These are phyloP conservation scores for Fonsecaea erecta DNA, from an alignment of 2,329 filamentous ascomycete genomes.

Conservation along the genomic window DNA sequence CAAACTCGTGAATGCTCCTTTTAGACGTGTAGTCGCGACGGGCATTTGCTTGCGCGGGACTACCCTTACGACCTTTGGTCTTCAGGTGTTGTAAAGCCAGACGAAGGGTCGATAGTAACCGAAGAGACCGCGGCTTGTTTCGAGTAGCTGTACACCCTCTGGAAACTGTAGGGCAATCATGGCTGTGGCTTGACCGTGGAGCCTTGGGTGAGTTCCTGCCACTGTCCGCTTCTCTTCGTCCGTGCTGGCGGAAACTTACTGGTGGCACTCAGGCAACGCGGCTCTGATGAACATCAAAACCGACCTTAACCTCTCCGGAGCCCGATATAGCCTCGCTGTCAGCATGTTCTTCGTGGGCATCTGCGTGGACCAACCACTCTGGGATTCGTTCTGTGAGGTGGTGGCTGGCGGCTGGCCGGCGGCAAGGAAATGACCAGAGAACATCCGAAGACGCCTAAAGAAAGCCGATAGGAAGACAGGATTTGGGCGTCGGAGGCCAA, in stretches of 20 bases:
- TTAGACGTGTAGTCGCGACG: too few species aligned
- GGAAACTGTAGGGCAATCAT: too few species aligned
- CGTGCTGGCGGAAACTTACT: not conserved
- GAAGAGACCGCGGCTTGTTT: too few species aligned
- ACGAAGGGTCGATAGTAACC: too few species aligned
- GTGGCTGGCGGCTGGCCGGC: constrained; percentile 24
- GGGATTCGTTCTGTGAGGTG: not conserved
- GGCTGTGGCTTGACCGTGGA: constrained; percentile 25
- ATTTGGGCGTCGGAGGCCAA: constrained; percentile 19
- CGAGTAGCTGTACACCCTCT: too few species aligned
- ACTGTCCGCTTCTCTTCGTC: not conserved
- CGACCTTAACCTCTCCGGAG: constrained; percentile 20
- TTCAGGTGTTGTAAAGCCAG: too few species aligned
- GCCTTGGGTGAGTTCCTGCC: constrained; percentile 14
- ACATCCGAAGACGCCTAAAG: constrained; percentile 13
- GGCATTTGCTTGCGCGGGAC: too few species aligned
- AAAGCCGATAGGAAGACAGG: constrained; percentile 22
- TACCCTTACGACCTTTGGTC: too few species aligned
- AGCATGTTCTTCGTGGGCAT: constrained; percentile 28
- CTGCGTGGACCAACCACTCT: constrained; percentile 6
- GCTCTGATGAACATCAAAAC: constrained; percentile 24
- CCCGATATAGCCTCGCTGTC: constrained; percentile 21
- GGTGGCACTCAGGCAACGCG: constrained; percentile 15
- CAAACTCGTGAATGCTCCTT: too few species aligned
- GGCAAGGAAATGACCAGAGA: constrained; percentile 29